These are phyloP conservation scores for Botrytis sinoallii DNA, from an alignment of 2,329 filamentous ascomycete species.

Conservation along the genomic window DNA sequence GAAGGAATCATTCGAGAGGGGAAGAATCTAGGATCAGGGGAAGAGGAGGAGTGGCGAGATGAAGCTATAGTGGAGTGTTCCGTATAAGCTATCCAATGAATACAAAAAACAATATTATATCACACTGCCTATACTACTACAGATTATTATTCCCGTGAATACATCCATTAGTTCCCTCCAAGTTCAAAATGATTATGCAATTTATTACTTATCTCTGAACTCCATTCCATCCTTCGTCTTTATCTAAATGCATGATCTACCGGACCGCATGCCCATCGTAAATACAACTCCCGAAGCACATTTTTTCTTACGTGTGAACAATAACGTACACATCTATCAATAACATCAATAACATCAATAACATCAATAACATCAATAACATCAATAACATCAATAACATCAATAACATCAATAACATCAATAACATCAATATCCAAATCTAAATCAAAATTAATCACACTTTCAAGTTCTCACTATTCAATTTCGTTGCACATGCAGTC, in stretches of 20 bases:
- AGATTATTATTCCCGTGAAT: not conserved
- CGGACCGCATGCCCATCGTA: not conserved
- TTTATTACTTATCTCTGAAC: not conserved
- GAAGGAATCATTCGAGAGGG: not conserved
- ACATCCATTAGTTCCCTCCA: not conserved
- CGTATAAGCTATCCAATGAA: not conserved
- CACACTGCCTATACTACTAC: not conserved
- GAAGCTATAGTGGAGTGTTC: constrained; percentile 1
- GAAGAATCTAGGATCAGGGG: constrained; percentile 22
- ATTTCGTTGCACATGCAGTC: not conserved
- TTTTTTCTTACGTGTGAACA: not conserved
- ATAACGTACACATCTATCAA: not conserved
- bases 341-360: not conserved
- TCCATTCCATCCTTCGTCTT: not conserved
- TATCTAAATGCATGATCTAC: not conserved
- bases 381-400: not conserved
- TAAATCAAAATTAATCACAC: not conserved
- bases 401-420: not conserved
- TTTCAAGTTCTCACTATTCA: not conserved
- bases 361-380: not conserved
- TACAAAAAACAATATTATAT: constrained; percentile 14
- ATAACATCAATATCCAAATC: not conserved
- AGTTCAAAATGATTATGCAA: not conserved
- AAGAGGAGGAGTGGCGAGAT: constrained; percentile 16
- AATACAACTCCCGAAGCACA: not conserved